phyloP scores from a whole-genome alignment of 2,329 filamentous ascomycete genomes.

The Echinosphaeria canescens region DNA sequence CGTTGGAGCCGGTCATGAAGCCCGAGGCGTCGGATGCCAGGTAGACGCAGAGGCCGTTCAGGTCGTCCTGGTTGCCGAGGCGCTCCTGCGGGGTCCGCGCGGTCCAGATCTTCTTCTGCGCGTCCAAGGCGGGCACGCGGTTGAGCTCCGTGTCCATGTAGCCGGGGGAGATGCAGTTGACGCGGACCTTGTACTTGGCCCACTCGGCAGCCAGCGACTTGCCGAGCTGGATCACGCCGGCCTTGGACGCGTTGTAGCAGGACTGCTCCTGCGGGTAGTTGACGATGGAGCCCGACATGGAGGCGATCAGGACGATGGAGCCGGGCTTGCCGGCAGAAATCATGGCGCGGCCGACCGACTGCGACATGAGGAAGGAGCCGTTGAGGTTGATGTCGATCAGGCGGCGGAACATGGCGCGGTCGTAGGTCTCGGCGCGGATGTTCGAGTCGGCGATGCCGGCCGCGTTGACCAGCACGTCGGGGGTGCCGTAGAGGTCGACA shows the following conservation, averaged over 20 bases:
- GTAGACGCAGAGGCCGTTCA: conserved; percentile 60
- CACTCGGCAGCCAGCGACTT: conserved; percentile 71
- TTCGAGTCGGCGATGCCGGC: conserved; percentile 70
- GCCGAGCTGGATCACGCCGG: conserved; percentile 55
- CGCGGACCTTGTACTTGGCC: conserved; percentile 61
- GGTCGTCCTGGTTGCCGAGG: conserved; percentile 50
- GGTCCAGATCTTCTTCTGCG: conserved; percentile 67
- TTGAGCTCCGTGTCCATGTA: conserved; percentile 78
- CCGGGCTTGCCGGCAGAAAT: conserved; percentile 50
- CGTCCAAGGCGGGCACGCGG: conserved; percentile 55
- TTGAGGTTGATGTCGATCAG: conserved; percentile 69
- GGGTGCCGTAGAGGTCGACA: conserved; percentile 40
- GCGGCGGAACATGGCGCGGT: conserved; percentile 54
- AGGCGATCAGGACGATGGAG: conserved; percentile 55
- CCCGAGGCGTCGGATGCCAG: conserved; percentile 48
- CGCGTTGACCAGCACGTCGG: conserved; percentile 61
- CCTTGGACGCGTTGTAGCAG: conserved; percentile 72
- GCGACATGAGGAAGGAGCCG: conserved; percentile 57
- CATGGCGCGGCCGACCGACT: conserved; percentile 51
- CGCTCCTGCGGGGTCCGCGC: conserved; percentile 52
- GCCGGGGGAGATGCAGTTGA: conserved; percentile 68
- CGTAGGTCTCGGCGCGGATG: conserved; percentile 62
- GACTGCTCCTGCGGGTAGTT: conserved; percentile 73
- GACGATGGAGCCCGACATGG: conserved; percentile 67
- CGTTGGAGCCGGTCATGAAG: conserved; percentile 63